Evolutionary conservation across 139 green algal species (phyloP).

Genomic region (Asterochloris sp.): DNA sequence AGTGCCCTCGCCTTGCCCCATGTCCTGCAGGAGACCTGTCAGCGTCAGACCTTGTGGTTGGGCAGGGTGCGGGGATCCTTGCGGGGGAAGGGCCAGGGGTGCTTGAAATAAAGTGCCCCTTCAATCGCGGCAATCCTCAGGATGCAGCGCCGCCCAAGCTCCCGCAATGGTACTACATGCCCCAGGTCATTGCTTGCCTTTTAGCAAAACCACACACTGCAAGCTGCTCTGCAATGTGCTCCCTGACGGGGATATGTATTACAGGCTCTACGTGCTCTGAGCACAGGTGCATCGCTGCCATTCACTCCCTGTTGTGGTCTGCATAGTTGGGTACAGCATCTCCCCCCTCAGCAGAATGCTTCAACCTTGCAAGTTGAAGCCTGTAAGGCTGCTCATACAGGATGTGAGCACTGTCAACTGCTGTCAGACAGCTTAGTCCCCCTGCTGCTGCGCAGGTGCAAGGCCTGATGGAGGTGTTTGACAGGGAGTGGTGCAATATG

Average conservation of each 20-base stretch:
- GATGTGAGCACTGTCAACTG: no score
- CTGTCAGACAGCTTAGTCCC: neutral
- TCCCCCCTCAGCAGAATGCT: no score
- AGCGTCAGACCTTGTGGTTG: neutral
- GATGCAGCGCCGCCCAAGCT: slow-evolving; percentile 27
- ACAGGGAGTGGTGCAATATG: slow-evolving; percentile 59
- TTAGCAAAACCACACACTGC: neutral
- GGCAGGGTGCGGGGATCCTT: neutral
- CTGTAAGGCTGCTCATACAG: no score
- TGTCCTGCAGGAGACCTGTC: no score
- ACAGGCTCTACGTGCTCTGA: neutral
- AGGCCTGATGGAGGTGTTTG: slow-evolving; percentile 71
- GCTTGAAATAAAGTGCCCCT: slow-evolving; percentile 77
- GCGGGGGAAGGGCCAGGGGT: slow-evolving; percentile 35
- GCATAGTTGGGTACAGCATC: no score
- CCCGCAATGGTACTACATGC: slow-evolving; percentile 71
- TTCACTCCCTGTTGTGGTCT: no score
- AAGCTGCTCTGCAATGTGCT: neutral
- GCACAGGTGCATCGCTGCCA: neutral
- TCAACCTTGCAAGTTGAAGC: no score
- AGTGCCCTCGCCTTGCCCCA: no score
- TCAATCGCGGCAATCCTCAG: slow-evolving; percentile 50
- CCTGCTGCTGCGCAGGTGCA: slow-evolving; percentile 29
- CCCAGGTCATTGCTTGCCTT: slow-evolving; percentile 33
- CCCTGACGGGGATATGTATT: neutral